Evolutionary conservation across 257 asterid genomes (phyloP), one percentile per base, ranked within the genome.

Genomic region (Nicotiana knightiana): DNA sequence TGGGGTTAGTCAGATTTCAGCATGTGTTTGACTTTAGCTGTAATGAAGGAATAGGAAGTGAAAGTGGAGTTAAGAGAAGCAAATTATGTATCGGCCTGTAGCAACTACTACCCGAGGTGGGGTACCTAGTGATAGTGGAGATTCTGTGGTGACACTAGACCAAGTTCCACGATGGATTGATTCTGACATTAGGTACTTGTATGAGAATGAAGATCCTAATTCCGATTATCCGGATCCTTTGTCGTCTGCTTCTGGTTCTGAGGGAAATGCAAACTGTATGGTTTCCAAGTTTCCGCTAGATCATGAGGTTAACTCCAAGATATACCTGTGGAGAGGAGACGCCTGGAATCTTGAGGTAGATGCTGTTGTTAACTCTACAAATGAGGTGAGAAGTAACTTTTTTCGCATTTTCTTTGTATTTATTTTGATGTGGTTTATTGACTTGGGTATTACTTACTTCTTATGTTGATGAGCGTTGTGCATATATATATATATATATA

Each of bases 261-360:
- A 91, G 82, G 88, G 84, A 64, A 85, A 89, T 82, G 95, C 92
- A 73, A 89, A 92, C 85, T 93, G 96, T 26, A 78, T 84, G 83
- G 83, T 91, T 30, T 92, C 98, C 75, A 89, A 89, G 90, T 94
- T 94, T 85, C 97, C 97, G 3, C 79, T 93, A 76, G 96, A 93
- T 87, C 94, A 82, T 61, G 97, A 93, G 55, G 86, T 93, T 67
- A 93, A 92, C 89, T 92, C 94, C 1, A 92, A 90, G 91, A 92
- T 94, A 83, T 93, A 93, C 89, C 92, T 93, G 82, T 94, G 98
- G 98, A 92, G 97, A 87, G 98, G 98, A 82, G 86, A 92, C 83
- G 97, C 97, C 10, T 94, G 98, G 98, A 90, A 93, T 91, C 97
- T 94, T 39, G 97, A 94, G 90, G 97, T 94, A 86, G 98, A 94